Evolutionary conservation across 306 rosid species (phyloP), one percentile per base, ranked within the genome.

Genomic region (Biancaea sappan): DNA sequence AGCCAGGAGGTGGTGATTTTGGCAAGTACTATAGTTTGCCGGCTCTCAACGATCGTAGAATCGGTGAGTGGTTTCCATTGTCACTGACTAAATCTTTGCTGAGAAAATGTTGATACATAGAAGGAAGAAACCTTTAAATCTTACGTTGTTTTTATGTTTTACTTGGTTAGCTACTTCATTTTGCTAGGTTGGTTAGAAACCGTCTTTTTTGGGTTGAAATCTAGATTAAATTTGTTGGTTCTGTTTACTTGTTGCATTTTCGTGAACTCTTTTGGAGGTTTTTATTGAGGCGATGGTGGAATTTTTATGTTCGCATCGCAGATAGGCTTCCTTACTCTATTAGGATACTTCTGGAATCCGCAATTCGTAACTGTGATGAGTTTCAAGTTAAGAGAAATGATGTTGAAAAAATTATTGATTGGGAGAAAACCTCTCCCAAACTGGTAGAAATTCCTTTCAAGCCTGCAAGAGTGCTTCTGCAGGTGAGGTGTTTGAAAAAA

Each of bases 361-460:
- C 99, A 22, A 92, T 94, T 38, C 97, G 99, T 5, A 92, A 94
- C 75, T 94, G 97, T 15, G 99, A 94, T 81, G 95, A 94, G 84
- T 94, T 94, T 74, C 95, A 89, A 53, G 99, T 94, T 40, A 94
- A 86, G 84, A 84, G 78, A 1, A 77, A 83, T 57, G 99, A 94
- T 76, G 88, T 94, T 54, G 96, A 92, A 73, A 94, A 92, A 73
- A 94, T 94, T 78, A 80, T 91, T 73, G 98, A 94, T 59, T 94
- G 98, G 98, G 90, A 89, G 86, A 91, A 85, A 63, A 75, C 90
- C 4, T 48, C 97, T 78, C 96, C 96, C 53, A 94, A 88, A 66
- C 88, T 22, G 84, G 98, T 91, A 71, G 98, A 94, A 81, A 94
- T 94, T 63, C 98, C 98, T 18, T 94, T 94, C 82, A 94, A 94